Base-by-base conservation (phyloP, 2,329 filamentous ascomycete species). In the Verticillium zaregamsianum region DNA sequence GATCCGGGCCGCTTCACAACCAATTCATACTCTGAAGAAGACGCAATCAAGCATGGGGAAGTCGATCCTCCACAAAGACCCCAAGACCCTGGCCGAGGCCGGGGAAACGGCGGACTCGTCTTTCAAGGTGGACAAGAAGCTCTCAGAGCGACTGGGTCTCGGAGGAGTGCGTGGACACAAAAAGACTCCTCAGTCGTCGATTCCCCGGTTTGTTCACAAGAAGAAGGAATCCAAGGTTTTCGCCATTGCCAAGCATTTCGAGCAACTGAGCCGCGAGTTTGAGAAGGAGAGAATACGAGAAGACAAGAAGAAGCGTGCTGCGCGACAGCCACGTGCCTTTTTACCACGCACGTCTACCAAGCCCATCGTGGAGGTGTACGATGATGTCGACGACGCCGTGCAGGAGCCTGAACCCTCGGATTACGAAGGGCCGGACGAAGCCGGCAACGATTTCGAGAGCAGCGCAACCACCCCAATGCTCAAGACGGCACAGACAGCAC, bases 201-300 rank as follows among this genome's bases (percentile, higher is more conserved):
- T 99, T 63, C 93, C 93, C 32, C 87, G 95, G 35, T 95, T 95
- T 31, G 86, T 97, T 32, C 87, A 90, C 58, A 91, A 88, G 71
- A 88, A 84, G 67, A 89, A 87, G 66, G 84, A 89, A 59, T 86
- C 91, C 3, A 91, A 90, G 69, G 95, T 99, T 2, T 96, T 93
- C 9, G 93, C 89, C n/a, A 82, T 99, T 58, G 92, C 95, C 20
- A 92, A 92, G 68, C 95, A 98, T 73, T 98, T 99, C 71, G 96
- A 99, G 74, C 93, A 98, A 73, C 82, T 99, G 61, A 97, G 93
- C 68, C 89, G 93, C 28, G 96, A 99, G 71, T 99, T 99, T 67
- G 93, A 97, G 71, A 96, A 94, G 69, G 94, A 99, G 76, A 86
- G 95, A 55, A 86, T 96, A 67, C 89, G 91, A 57, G 64, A 66